Evolutionary conservation across 2,329 filamentous ascomycete species (phyloP).

Genomic region (Curvularia hawaiiensis): DNA sequence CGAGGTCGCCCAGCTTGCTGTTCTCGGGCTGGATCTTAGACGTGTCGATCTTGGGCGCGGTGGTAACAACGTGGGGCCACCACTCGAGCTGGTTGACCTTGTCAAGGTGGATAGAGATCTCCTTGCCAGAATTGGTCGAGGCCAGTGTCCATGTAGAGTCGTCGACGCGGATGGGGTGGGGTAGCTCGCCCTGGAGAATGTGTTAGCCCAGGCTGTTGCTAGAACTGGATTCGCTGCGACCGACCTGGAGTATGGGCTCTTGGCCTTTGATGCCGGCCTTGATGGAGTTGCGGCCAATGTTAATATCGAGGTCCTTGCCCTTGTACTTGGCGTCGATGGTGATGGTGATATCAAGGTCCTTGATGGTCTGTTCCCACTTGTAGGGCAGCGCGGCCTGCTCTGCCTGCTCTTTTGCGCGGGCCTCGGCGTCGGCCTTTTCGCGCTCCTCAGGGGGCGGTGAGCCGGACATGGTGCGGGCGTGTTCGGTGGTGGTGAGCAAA

Average conservation of each 20-base stretch:
- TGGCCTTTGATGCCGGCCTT: constrained; percentile 87
- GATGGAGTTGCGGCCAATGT: constrained; percentile 78
- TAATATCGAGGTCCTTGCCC: constrained; percentile 80
- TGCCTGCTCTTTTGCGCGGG: constrained; percentile 73
- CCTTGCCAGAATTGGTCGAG: constrained; percentile 67
- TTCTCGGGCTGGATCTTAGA: constrained; percentile 94
- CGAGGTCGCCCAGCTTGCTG: constrained; percentile 87
- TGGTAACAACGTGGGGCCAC: constrained; percentile 92
- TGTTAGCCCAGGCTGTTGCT: constrained; percentile 1
- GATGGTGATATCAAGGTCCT: constrained; percentile 81
- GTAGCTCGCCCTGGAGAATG: constrained; percentile 73
- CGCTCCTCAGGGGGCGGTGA: constrained; percentile 61
- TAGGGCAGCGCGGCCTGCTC: constrained; percentile 94
- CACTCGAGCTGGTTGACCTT: constrained; percentile 98
- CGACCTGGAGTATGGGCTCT: constrained; percentile 79
- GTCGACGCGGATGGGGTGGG: constrained; percentile 77
- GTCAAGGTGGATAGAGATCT: constrained; percentile 87
- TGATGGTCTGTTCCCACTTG: constrained; percentile 95
- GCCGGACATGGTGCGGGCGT: constrained; percentile 34
- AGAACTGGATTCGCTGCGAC: constrained; percentile 21
- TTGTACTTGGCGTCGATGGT: constrained; percentile 82
- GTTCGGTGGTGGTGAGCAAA: constrained; percentile 8
- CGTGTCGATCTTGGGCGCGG: constrained; percentile 90
- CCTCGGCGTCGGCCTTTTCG: constrained; percentile 61
- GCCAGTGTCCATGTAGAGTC: constrained; percentile 95